Conservation (phyloP, 2,329 filamentous ascomycete species). For the Curvularia sp. region DNA sequence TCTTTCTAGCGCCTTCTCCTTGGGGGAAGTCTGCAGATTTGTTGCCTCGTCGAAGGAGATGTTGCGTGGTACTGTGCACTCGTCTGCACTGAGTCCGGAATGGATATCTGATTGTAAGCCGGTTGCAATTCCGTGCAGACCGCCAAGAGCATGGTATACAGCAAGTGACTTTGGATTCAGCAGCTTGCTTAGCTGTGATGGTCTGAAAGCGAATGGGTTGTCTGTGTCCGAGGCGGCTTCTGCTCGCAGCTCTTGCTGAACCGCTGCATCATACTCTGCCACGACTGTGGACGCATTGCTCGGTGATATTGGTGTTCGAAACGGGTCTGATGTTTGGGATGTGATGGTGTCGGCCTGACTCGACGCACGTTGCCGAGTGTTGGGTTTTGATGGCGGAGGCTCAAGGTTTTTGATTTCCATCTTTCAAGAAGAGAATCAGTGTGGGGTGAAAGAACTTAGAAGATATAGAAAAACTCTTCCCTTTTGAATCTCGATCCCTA, state of each 20-base stretch:
- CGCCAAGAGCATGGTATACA: conserved; percentile 61
- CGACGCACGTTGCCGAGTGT: conserved; percentile 34
- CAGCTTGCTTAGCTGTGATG: conserved; percentile 62
- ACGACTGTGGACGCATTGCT: conserved; percentile 35
- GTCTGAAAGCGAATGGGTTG: conserved; percentile 63
- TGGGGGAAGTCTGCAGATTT: conserved; percentile 36
- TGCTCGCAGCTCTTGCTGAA: conserved; percentile 38
- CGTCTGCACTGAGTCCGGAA: conserved; percentile 60
- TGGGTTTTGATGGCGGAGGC: no score
- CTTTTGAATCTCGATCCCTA: no score
- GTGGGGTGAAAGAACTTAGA: no score
- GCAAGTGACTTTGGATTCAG: conserved; percentile 59
- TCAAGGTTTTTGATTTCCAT: no score
- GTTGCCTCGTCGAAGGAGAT: conserved; percentile 61
- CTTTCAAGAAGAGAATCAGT: no score
- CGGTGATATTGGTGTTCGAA: conserved; percentile 33
- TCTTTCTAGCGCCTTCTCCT: conserved; percentile 27
- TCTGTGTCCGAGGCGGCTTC: conserved; percentile 40
- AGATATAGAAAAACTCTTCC: no score
- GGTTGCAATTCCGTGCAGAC: conserved; percentile 59
- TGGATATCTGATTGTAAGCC: conserved; percentile 60
- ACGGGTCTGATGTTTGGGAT: conserved; percentile 35
- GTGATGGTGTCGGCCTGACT: conserved; percentile 37
- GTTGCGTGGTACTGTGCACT: conserved; percentile 54
- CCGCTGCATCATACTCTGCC: conserved; percentile 39